Conservation (phyloP, 345 rosid species). For the Salix brachista region DNA sequence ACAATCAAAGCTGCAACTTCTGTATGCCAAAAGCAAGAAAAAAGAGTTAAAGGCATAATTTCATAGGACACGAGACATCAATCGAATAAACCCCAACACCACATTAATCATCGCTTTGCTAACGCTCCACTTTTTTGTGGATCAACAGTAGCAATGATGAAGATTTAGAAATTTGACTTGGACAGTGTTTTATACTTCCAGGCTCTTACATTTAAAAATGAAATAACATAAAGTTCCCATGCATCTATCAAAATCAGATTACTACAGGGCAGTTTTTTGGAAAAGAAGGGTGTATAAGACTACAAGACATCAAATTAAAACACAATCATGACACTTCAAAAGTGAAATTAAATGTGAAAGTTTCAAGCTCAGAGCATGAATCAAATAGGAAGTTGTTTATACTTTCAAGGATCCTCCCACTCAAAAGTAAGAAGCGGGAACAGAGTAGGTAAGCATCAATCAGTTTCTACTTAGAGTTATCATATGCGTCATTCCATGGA, state of each 20-base stretch:
- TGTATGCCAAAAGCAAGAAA: constrained; percentile 20
- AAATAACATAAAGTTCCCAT: not conserved
- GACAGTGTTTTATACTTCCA: not conserved
- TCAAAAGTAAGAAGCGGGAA: not conserved
- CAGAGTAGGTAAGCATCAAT: not conserved
- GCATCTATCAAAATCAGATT: not conserved
- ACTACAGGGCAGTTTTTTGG: not conserved
- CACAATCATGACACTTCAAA: not conserved
- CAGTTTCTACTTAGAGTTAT: not conserved
- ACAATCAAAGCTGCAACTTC: constrained; percentile 67
- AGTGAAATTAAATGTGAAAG: no score
- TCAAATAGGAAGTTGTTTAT: not conserved
- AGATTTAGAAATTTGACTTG: not conserved
- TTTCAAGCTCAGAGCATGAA: no score
- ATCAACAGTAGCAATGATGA: not conserved
- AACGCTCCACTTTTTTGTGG: no score
- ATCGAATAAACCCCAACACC: not conserved
- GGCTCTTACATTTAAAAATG: not conserved
- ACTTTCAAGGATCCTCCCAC: not conserved
- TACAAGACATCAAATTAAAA: not conserved
- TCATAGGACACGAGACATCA: not conserved
- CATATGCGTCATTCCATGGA: not conserved
- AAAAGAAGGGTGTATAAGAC: not conserved
- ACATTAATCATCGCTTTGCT: not conserved
- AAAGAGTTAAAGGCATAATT: not conserved